Base-by-base conservation (phyloP, 306 rosid genomes). In the Sechiopsis laciniata region DNA sequence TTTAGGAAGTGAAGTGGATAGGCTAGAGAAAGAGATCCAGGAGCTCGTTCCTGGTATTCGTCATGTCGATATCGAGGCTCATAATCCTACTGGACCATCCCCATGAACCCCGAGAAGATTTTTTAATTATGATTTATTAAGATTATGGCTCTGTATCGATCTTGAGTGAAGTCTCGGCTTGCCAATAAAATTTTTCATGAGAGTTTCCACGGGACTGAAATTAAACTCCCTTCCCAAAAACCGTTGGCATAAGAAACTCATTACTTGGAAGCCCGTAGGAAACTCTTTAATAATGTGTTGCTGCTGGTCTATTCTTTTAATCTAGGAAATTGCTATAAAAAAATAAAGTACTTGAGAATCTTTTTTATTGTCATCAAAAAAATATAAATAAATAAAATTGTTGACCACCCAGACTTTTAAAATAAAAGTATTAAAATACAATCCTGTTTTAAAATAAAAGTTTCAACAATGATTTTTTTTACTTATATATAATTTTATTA, bases 11-110 rank as follows among this genome's bases (percentile, higher is more conserved):
- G 99, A 95, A 84, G 93, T 95, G 17, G 97, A 95, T 85, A 95
- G 99, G 64, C 78, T 95, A 75, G 99, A 95, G 69, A 84, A 78
- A 77, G 99, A 95, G 92, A 95, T 95, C 74, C 96, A 89, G 78
- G 75, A 83, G 76, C 96, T 95, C 52, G 99, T 95, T 61, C 99
- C 99, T 2, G 99, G 99, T 45, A 87, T 88, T 68, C 87, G 89
- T 51, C 99, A 95, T 78, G 97, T 95, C 2, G 99, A 95, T 86
- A 91, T 95, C 10, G 96, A 91, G 84, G 99, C 97, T 22, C 97
- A 95, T 85, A 95, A 91, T 85, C 99, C 97, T 19, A 81, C 62
- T 1, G 77, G 71, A 10, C 71, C 70, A 69, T 48, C 56, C 19
- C 58, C 73, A 21, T 69, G 58, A 69, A 15, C 50, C 40, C 10